Evolutionary conservation across 2,329 filamentous ascomycete species (phyloP).

Genomic region (Phaeosphaeria sp.): DNA sequence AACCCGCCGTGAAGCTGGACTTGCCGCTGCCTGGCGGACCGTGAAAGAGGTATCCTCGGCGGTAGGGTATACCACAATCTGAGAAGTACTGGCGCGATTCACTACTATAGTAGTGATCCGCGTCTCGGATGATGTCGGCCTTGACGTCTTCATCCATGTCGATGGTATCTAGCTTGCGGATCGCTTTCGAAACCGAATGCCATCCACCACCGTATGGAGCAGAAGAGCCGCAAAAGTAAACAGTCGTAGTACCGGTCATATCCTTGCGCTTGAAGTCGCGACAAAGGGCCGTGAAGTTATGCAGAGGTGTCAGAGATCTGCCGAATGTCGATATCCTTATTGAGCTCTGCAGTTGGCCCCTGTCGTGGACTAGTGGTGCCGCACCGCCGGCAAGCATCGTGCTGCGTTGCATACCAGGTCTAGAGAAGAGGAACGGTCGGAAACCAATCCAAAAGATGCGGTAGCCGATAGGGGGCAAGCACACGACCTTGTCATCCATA

Average conservation of each 20-base stretch:
- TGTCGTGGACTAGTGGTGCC: constrained; percentile 9
- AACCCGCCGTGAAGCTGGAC: constrained; percentile 45
- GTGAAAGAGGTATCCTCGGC: constrained; percentile 50
- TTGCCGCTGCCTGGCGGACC: constrained; percentile 52
- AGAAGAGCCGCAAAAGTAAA: constrained; percentile 30
- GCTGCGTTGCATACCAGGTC: constrained; percentile 12
- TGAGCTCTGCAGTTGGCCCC: constrained; percentile 19
- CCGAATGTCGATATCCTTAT: constrained; percentile 34
- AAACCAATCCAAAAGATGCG: constrained; percentile 39
- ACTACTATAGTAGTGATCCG: constrained; percentile 47
- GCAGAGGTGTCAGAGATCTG: constrained; percentile 34
- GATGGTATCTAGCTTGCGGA: constrained; percentile 38
- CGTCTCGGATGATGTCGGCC: constrained; percentile 41
- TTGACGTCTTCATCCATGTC: constrained; percentile 40
- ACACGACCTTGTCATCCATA: constrained; percentile 15
- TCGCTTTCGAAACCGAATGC: constrained; percentile 32
- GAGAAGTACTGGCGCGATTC: constrained; percentile 41
- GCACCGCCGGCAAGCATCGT: neutral
- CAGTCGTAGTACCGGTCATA: constrained; percentile 29
- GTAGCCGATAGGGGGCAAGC: constrained; percentile 27
- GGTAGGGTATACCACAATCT: constrained; percentile 42
- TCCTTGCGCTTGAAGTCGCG: constrained; percentile 29
- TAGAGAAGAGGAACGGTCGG: constrained; percentile 36
- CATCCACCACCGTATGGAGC: constrained; percentile 20
- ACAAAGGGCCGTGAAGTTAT: constrained; percentile 30